These are phyloP conservation scores for Coemansia sp. DNA, from an alignment of 192 early-diverging fungal genomes.

Conservation along the genomic window DNA sequence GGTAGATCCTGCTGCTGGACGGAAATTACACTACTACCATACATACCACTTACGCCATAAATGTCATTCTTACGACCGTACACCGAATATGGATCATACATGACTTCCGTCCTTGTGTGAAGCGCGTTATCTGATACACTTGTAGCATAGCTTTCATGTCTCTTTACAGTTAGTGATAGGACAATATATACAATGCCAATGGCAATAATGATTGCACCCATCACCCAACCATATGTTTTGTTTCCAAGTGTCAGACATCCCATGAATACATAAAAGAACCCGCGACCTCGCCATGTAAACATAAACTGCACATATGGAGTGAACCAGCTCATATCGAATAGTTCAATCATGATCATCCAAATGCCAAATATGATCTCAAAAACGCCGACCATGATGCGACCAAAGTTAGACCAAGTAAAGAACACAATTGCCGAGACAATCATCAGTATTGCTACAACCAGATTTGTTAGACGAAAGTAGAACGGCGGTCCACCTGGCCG, in stretches of 20 bases:
- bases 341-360: constrained; percentile 48
- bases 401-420: constrained; percentile 44
- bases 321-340: constrained; percentile 40
- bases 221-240: constrained; percentile 36
- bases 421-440: constrained; percentile 41
- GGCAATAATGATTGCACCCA: constrained; percentile 42
- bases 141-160: constrained; percentile 34
- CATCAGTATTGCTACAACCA: constrained; percentile 43
- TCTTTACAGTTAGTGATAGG: constrained; percentile 39
- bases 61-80: constrained; percentile 24
- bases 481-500: constrained; percentile 49
- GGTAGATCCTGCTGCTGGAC: constrained; percentile 11
- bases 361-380: constrained; percentile 42
- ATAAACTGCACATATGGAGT: constrained; percentile 46
- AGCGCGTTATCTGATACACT: not conserved
- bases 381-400: constrained; percentile 49
- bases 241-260: constrained; percentile 45
- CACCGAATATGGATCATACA: constrained; percentile 21
- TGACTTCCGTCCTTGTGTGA: not conserved
- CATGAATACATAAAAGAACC: constrained; percentile 47
- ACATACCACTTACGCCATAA: constrained; percentile 16
- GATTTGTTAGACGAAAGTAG: constrained; percentile 42
- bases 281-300: constrained; percentile 52
- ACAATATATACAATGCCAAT: constrained; percentile 37
- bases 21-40: constrained; percentile 4